Conservation (phyloP, 2,329 filamentous ascomycete genomes). For the Conoideocrella luteorostrata region DNA sequence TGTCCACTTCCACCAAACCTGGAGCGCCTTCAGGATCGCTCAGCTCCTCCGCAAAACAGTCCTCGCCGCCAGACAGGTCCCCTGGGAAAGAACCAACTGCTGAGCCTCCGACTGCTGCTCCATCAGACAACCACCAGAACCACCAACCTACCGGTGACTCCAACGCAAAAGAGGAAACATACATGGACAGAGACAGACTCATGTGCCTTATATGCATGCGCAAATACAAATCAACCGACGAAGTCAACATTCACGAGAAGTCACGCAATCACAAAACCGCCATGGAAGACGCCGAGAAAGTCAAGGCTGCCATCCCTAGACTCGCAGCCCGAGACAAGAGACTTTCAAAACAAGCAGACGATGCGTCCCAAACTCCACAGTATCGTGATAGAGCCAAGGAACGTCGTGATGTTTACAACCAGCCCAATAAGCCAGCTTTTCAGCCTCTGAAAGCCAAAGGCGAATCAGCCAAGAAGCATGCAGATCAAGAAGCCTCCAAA, state of each 20-base stretch:
- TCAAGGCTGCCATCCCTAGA: constrained; percentile 42
- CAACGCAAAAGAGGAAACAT: constrained; percentile 34
- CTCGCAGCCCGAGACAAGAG: constrained; percentile 33
- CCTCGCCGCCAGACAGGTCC: background rate
- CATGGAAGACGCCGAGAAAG: constrained; percentile 31
- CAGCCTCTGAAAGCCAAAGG: constrained; percentile 30
- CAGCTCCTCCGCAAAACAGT: background rate
- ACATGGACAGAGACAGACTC: constrained; percentile 48
- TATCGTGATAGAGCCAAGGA: constrained; percentile 65
- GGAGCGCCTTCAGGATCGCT: background rate
- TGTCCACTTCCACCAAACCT: constrained; percentile 15
- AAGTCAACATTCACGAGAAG: constrained; percentile 36
- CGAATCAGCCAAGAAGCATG: constrained; percentile 13
- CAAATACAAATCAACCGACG: constrained; percentile 37
- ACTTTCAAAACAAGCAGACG: constrained; percentile 23
- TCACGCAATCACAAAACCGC: constrained; percentile 36
- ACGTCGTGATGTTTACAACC: constrained; percentile 55
- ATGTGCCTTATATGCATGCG: constrained; percentile 41
- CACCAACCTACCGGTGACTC: background rate
- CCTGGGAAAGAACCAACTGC: background rate
- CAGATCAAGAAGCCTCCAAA: constrained; percentile 15
- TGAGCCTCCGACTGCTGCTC: background rate
- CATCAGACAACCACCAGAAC: background rate
- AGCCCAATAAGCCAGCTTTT: constrained; percentile 47
- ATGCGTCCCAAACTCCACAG: constrained; percentile 20